Base-by-base conservation (phyloP, 345 rosid genomes). In the Acer saccharum region DNA sequence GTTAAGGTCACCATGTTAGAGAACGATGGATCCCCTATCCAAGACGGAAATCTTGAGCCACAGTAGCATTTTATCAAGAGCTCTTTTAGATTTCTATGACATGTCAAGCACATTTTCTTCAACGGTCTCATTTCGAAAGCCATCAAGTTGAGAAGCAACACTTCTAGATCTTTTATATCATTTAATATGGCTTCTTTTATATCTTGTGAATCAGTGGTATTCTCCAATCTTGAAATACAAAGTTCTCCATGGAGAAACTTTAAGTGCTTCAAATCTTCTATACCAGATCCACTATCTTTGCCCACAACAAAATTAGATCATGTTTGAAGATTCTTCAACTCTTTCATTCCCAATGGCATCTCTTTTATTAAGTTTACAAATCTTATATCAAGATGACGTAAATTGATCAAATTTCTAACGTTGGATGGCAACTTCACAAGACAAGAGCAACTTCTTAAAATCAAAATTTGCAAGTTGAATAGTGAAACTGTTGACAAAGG, bases 281-380 rank as follows among this genome's bases (percentile, higher is more conserved):
- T 32, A 29, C 16, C 0, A 18, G 21, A 32, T 29, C 8, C 65
- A 55, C 1, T 29, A 2, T 5, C 13, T n/a, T 32, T 29, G 10
- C 65, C 74, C 13, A 71, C 50, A 10, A 71, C 6, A 57, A 55
- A 71, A 35, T 55, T 71, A 55, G 74, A 71, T 25, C 55, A 29
- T 17, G 74, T 71, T 0, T 5, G 65, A 14, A 71, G 74, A n/a
- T 10, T 8, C 6, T 17, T 57, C 65, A 55, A 58, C 0, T 60
- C 11, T 29, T 21, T 72, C 27, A 60, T 41, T 7, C 66, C 54
- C 3, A n/a, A 1, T 0, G 76, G 67, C 76, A 72, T 58, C 20
- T 58, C 76, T 17, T 10, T 39, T 1, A 72, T 35, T 35, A 35
- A 58, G 41, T 35, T 35, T 12, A 9, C 65, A 27, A 48, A 25